Conservation (phyloP, 176 grass and related monocot species). For the Musa itinerans region DNA sequence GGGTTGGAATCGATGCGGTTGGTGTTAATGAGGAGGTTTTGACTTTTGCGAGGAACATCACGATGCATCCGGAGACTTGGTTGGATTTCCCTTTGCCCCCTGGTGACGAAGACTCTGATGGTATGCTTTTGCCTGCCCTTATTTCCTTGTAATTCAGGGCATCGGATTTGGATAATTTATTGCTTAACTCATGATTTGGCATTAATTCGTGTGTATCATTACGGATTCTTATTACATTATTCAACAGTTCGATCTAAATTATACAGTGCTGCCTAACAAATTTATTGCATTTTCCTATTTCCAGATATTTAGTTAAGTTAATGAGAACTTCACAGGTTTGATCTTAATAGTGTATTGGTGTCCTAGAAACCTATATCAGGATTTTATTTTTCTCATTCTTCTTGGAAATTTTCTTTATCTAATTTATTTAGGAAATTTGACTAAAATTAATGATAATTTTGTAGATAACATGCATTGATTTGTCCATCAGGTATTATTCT, state of each 20-base stretch:
- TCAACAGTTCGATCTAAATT: neutral
- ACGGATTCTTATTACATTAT: neutral
- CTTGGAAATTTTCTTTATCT: no score
- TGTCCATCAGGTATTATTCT: no score
- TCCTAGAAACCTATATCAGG: neutral
- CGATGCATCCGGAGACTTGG: constrained; percentile 58
- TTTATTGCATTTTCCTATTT: neutral
- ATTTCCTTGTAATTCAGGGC: neutral
- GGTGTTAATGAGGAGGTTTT: constrained; percentile 51
- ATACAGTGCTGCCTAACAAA: neutral
- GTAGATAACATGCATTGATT: no score
- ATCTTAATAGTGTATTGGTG: neutral
- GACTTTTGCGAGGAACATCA: constrained; percentile 52
- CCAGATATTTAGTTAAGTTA: neutral
- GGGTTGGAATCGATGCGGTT: neutral
- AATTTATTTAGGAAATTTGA: no score
- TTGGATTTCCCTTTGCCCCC: constrained; percentile 53
- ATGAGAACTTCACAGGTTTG: neutral
- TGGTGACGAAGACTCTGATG: constrained; percentile 38
- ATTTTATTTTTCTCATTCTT: no score
- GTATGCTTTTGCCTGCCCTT: constrained; percentile 23
- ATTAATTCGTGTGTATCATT: neutral
- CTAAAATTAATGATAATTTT: no score
- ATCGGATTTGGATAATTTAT: neutral
- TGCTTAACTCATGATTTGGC: neutral